Evolutionary conservation across 768 basidiomycete genomes (phyloP).

Genomic region (Hortiboletus campestris): DNA sequence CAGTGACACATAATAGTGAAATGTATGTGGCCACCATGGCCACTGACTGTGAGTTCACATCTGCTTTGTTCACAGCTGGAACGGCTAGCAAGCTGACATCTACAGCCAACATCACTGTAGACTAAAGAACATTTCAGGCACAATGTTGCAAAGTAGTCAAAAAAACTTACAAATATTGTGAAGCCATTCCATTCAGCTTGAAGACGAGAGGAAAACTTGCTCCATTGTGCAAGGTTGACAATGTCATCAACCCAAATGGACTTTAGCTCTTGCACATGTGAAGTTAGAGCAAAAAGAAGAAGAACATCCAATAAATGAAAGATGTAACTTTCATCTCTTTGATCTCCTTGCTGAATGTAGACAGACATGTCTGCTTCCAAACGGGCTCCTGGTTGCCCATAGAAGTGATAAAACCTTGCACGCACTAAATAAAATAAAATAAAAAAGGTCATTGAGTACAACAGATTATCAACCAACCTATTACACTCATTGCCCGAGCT

Average conservation of each 20-base stretch:
- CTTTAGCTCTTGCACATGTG: background rate
- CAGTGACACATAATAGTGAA: background rate
- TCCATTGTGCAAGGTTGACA: background rate
- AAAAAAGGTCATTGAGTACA: background rate
- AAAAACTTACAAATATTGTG: background rate
- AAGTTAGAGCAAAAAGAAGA: background rate
- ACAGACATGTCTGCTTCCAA: background rate
- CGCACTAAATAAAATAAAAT: background rate
- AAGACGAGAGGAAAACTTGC: background rate
- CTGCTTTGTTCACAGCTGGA: background rate
- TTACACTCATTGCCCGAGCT: background rate
- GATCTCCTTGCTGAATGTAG: background rate
- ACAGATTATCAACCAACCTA: background rate
- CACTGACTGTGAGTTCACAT: background rate
- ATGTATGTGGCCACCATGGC: background rate
- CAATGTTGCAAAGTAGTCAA: background rate
- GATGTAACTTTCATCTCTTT: background rate
- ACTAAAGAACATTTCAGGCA: background rate
- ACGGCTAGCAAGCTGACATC: background rate
- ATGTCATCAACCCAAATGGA: constrained; percentile 1
- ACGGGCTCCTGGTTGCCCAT: constrained; percentile 1
- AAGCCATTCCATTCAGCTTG: background rate
- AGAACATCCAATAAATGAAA: background rate
- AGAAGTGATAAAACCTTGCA: background rate
- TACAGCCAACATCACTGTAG: constrained; percentile 2